Base-by-base conservation (phyloP, 768 basidiomycete species). In the Collybia mongolica region DNA sequence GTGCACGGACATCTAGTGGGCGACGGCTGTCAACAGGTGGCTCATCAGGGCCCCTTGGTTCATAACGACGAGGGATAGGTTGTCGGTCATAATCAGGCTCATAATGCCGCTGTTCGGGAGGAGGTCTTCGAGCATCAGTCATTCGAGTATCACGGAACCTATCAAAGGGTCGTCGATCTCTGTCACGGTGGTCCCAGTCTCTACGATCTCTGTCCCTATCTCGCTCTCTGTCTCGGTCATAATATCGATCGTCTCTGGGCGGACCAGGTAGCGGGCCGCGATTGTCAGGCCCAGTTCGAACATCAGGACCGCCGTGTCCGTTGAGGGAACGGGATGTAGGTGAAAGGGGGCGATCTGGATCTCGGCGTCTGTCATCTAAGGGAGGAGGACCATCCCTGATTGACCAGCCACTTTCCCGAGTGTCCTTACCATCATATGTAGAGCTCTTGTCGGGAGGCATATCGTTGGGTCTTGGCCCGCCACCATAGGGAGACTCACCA, bases 51-150 rank as follows among this genome's bases (percentile, higher is more conserved):
- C 29, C 46, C 48, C 61, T 63, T 26, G 46, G 48, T 11, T 63
- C 64, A 44, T 59, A 58, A 38, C 61, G 59, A 52, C 60, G 64
- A 35, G 46, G 36, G 48, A 55, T 43, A 52, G 60, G 57, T 17
- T 43, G 46, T 53, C 52, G 54, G 32, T 64, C 65, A 52, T 74
- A 72, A n/a, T 69, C 66, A 6, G 75, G 67, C 17, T 80, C 76
- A 52, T 75, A 78, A 40, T 78, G 76, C 22, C 79, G 72, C 44
- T 71, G 68, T 43, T 79, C 77, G 44, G 73, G 70, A 20, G 72
- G 74, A 19, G 73, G 74, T 39, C 75, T 64, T 15, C 74, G 72
- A 18, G 62, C 59, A 54, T 72, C 58, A 56, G 70, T 48, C 44
- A 53, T 48, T 28, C 49, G 46, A 32, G 46, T 44, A 38, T 58